Base-by-base conservation (phyloP, 2,329 filamentous ascomycete species). In the Sporothrix brasiliensis region DNA sequence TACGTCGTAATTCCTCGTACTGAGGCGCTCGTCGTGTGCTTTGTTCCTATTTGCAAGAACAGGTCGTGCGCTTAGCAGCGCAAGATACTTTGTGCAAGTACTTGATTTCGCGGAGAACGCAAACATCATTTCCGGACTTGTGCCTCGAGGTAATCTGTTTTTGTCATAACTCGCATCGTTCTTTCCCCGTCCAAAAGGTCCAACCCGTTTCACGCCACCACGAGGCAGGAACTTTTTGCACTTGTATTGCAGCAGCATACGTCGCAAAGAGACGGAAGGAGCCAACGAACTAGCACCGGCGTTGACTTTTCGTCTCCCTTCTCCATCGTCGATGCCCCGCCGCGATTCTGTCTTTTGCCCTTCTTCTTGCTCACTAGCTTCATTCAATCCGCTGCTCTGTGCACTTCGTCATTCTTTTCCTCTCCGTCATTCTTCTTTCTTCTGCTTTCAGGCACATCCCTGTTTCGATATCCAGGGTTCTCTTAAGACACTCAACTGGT, bases 361-460 rank as follows among this genome's bases (percentile, higher is more conserved):
- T 60, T 63, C 30, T 41, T 27, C 63, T 52, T 67, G 41, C 63
- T 53, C 65, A 54, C 65, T 27, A 24, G 49, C 30, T 27, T 67
- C 50, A 30, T 44, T 67, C 34, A 30, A 49, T 49, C 41, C 27
- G 21, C 65, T 67, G 47, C 50, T 4, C n/a, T 4, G 30, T n/a
- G 30, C 21, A 16, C 30, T 54, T 67, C 47, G 14, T 52, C n/a
- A 34, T 49, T 47, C 24, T 66, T 52, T 47, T 52, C 61, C 19
- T 39, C 24, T 66, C 27, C 63, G 9, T 67, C 47, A 24, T 21
- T 24, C 11, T 53, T 67, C 47, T 53, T 34, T 65, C 16, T 19
- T 5, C 27, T 49, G 14, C 7, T 4, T 50, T 30, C n/a, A n/a
- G 60, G 14, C 61, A 65, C 61, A 30, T 30, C 49, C 52, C 49